A percentile compares a stretch with the other conserved stretches of the same genome.
Evolutionary conservation across 768 basidiomycete genomes (phyloP).

Genomic region (Boletus sensibilis): DNA sequence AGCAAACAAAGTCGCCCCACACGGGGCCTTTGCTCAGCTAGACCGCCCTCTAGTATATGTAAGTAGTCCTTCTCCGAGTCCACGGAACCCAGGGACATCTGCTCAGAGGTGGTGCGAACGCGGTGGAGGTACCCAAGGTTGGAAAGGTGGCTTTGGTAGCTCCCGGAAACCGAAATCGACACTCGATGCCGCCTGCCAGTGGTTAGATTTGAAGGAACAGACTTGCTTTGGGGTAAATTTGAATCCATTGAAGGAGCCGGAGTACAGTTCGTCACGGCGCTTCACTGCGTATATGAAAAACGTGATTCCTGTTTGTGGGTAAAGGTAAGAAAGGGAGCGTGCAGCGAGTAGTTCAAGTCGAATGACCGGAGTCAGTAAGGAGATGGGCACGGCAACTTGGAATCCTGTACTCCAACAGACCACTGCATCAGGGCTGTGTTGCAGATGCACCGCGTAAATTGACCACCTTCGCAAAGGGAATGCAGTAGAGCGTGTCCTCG

Average conservation of each 20-base stretch:
- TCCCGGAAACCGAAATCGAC: slow-evolving; percentile 37
- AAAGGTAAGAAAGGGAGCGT: neutral
- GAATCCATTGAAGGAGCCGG: slow-evolving; percentile 11
- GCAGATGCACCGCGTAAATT: neutral
- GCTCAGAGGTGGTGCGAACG: slow-evolving; percentile 28
- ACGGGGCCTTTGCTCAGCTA: slow-evolving; percentile 15
- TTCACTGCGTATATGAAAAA: neutral
- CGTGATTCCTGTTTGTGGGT: neutral
- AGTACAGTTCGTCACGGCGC: neutral
- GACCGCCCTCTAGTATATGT: slow-evolving; percentile 17
- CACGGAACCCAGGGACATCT: slow-evolving; percentile 8
- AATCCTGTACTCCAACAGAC: slow-evolving; percentile 1
- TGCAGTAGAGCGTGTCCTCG: neutral
- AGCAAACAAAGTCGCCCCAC: slow-evolving; percentile 25
- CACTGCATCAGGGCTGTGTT: neutral
- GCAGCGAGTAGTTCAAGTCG: neutral
- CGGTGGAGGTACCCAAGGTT: slow-evolving; percentile 43
- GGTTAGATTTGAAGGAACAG: slow-evolving; percentile 21
- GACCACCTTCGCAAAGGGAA: neutral
- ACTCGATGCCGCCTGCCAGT: slow-evolving; percentile 17
- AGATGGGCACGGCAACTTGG: neutral
- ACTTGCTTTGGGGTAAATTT: slow-evolving; percentile 25
- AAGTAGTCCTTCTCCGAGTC: slow-evolving; percentile 11
- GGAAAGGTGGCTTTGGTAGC: slow-evolving; percentile 48
- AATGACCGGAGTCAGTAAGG: neutral